These are phyloP conservation scores for Mycena citricolor DNA, from an alignment of 1,284 basidiomycete genomes.

Conservation along the genomic window DNA sequence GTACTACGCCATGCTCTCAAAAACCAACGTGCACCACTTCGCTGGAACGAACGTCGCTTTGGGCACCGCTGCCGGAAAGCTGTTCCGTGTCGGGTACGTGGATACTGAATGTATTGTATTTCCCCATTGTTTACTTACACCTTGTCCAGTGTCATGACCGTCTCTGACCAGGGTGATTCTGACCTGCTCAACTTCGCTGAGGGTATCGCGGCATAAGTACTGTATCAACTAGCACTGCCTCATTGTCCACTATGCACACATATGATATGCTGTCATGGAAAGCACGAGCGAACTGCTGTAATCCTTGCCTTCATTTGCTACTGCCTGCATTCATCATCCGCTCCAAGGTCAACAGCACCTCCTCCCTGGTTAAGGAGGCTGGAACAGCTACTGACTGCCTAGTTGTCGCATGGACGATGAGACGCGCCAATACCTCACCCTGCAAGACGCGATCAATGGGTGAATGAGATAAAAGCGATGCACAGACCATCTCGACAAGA, in stretches of 20 bases:
- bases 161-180: constrained; percentile 96
- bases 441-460: constrained; percentile 25
- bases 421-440: constrained; percentile 86
- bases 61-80: constrained; percentile 98
- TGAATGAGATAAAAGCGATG: background rate
- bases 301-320: background rate
- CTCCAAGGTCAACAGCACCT: constrained; percentile 41
- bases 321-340: constrained; percentile 34
- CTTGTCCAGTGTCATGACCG: constrained; percentile 84
- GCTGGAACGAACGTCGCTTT: constrained; percentile 96
- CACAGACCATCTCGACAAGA: constrained; percentile 72
- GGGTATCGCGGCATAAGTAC: constrained; percentile 44
- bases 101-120: background rate
- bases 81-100: constrained; percentile 96
- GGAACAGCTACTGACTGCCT: constrained; percentile 18
- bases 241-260: constrained; percentile 11
- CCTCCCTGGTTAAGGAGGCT: constrained; percentile 35
- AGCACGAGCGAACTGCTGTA: background rate
- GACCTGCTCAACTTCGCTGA: constrained; percentile 85
- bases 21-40: constrained; percentile 97
- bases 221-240: constrained; percentile 6
- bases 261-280: constrained; percentile 1
- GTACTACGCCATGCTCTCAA: constrained; percentile 99
- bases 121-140: constrained; percentile 12
- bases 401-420: constrained; percentile 63